Conservation (phyloP, 2,329 filamentous ascomycete species). For the Ascochyta fabae region DNA sequence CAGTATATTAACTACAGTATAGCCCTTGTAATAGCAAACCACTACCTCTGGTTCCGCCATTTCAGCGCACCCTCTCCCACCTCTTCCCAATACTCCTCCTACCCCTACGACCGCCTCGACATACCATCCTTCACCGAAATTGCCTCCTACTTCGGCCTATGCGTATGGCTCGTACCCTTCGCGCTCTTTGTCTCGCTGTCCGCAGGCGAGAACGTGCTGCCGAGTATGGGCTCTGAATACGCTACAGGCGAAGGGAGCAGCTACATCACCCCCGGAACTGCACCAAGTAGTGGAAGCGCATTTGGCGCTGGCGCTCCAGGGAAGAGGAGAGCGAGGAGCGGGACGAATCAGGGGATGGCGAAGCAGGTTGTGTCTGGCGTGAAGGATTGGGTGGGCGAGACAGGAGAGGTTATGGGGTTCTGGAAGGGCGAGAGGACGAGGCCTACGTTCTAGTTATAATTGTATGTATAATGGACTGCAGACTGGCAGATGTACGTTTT, state of each 20-base stretch:
- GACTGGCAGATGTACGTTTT: neutral
- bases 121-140: slow-evolving; percentile 92
- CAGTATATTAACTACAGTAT: slow-evolving; percentile 10
- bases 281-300: slow-evolving; percentile 13
- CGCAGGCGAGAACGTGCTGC: slow-evolving; percentile 92
- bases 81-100: slow-evolving; percentile 61
- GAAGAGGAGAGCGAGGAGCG: slow-evolving; percentile 55
- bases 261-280: slow-evolving; percentile 54
- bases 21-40: slow-evolving; percentile 86
- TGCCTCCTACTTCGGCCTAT: slow-evolving; percentile 92
- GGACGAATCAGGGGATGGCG: slow-evolving; percentile 63
- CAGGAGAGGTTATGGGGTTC: slow-evolving; percentile 66
- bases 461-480: slow-evolving; percentile 20
- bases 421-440: slow-evolving; percentile 66
- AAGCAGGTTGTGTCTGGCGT: slow-evolving; percentile 65
- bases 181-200: slow-evolving; percentile 92
- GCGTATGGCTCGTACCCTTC: slow-evolving; percentile 96
- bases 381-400: slow-evolving; percentile 68
- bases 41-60: slow-evolving; percentile 95
- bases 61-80: slow-evolving; percentile 70
- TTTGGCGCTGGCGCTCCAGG: slow-evolving; percentile 36
- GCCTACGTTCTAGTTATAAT: slow-evolving; percentile 42
- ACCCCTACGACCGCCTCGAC: slow-evolving; percentile 65
- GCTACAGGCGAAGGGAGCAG: slow-evolving; percentile 64
- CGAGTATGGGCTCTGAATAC: slow-evolving; percentile 84